Evolutionary conservation across 768 basidiomycete genomes (phyloP).

Genomic region (Tubosaeta sp.): DNA sequence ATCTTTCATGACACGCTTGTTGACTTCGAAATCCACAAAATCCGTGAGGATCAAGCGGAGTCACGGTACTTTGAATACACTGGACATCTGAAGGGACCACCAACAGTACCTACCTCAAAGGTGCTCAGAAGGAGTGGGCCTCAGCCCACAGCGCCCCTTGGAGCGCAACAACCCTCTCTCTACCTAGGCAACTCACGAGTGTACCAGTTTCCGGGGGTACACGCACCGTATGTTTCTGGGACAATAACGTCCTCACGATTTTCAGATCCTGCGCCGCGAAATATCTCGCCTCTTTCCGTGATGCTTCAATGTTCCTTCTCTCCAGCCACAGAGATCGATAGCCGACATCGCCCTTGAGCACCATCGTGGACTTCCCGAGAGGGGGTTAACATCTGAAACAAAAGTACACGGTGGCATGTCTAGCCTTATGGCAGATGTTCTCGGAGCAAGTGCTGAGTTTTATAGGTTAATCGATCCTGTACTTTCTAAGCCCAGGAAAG

Average conservation of each 20-base stretch:
- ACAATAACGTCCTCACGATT: constrained; percentile 15
- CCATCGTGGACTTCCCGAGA: constrained; percentile 45
- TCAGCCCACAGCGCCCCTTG: too few relatives aligned
- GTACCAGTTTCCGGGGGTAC: constrained; percentile 15
- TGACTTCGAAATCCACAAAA: too few relatives aligned
- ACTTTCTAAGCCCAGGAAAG: background rate
- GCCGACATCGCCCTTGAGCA: constrained; percentile 51
- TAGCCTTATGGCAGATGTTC: constrained; percentile 39
- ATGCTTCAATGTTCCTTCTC: constrained; percentile 36
- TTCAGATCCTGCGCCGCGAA: constrained; percentile 28
- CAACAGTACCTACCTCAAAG: too few relatives aligned
- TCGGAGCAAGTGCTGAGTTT: constrained; percentile 43
- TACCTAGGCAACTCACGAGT: constrained; percentile 18
- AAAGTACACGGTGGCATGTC: constrained; percentile 38
- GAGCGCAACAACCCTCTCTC: too few relatives aligned
- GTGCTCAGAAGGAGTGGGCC: too few relatives aligned
- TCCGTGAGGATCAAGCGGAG: too few relatives aligned
- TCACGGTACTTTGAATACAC: too few relatives aligned
- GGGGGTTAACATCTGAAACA: constrained; percentile 44
- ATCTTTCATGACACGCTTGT: too few relatives aligned
- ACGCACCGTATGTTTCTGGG: background rate
- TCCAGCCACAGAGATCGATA: constrained; percentile 48
- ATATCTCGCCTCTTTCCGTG: constrained; percentile 18
- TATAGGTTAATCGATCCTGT: constrained; percentile 26
- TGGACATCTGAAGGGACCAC: too few relatives aligned